Percentiles rank a stretch among this genome's conserved stretches.
Evolutionary conservation across 345 rosid species (phyloP).

Genomic region (Pelargonium nanum): DNA sequence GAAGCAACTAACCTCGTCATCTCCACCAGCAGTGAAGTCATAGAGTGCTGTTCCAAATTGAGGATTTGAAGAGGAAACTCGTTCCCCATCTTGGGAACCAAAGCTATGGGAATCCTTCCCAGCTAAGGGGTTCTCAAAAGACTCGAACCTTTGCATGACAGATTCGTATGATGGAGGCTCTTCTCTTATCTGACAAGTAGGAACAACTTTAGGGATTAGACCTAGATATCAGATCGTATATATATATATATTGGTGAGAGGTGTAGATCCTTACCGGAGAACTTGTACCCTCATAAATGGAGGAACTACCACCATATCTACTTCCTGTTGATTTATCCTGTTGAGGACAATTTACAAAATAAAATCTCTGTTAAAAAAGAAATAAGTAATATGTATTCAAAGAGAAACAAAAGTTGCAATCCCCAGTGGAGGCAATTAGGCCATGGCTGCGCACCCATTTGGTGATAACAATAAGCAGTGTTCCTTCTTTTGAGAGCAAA

Average conservation of each 20-base stretch:
- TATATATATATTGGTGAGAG: not conserved
- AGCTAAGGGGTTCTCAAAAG: slow-evolving; percentile 74
- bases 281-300: slow-evolving; percentile 52
- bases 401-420: not conserved
- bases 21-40: slow-evolving; percentile 98
- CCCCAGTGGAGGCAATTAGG: not conserved
- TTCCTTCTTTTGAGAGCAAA: too few species aligned
- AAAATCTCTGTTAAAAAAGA: too few species aligned
- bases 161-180: slow-evolving; percentile 85
- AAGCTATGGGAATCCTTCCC: slow-evolving; percentile 51
- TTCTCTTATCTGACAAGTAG: slow-evolving; percentile 56
- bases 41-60: slow-evolving; percentile 82
- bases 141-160: slow-evolving; percentile 37
- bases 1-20: slow-evolving; percentile 63
- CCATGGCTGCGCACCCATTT: too few species aligned
- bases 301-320: slow-evolving; percentile 33
- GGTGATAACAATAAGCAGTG: too few species aligned
- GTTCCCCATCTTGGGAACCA: slow-evolving; percentile 56
- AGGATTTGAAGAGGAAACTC: slow-evolving; percentile 44
- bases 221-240: not conserved
- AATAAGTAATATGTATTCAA: too few species aligned
- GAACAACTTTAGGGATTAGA: slow-evolving; percentile 4
- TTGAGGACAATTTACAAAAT: slow-evolving; percentile 6
- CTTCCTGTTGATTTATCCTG: slow-evolving; percentile 59
- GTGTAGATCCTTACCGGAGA: slow-evolving; percentile 47